Base-by-base conservation (phyloP, 2,329 filamentous ascomycete species). In the Colletotrichum sp. region DNA sequence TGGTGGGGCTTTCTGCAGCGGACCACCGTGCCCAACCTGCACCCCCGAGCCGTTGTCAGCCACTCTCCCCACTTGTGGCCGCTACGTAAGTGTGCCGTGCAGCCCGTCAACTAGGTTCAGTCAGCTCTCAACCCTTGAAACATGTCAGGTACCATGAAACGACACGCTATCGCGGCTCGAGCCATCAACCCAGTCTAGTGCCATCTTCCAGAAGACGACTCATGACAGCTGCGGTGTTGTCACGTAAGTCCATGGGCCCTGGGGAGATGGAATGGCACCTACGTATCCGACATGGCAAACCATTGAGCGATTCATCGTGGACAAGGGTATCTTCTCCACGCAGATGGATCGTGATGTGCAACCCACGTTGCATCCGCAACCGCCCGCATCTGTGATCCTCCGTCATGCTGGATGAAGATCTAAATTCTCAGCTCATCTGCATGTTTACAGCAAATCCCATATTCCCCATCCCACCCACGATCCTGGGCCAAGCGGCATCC, bases 101-200 rank as follows among this genome's bases (percentile, higher is more conserved):
- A 52, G 39, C 43, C 62, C 55, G 70, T 30, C 58, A 39, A 68
- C 70, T 61, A 48, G 68, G 64, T 65, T 69, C 64, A 34, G 56
- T 36, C 62, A 56, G 52, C 69, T 34, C 27, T 9, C 27, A 48
- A 67, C 55, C 70, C 58, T 76, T 74, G 74, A 76, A 76, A 76
- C 74, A 74, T 69, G 70, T 73, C 70, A 73, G 48, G 22, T 73
- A 60, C 64, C 69, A 56, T 74, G 74, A 76, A 74, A 74, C 70
- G 15, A 39, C 32, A 52, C 64, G 34, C 34, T 39, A 48, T 48
- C 58, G 58, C 61, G 48, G 70, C 70, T 74, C 58, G 58, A 65
- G 70, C 70, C 22, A 18, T 36, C 55, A 58, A 6, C 43, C 39
- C 32, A 28, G 22, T 43, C 48, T 36, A 32, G 34, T 39, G 8